A percentile compares a stretch with the other conserved stretches of the same genome.
phyloP scores from a whole-genome alignment of 2,329 filamentous ascomycete genomes.

The Pestalotiopsis sp. region DNA sequence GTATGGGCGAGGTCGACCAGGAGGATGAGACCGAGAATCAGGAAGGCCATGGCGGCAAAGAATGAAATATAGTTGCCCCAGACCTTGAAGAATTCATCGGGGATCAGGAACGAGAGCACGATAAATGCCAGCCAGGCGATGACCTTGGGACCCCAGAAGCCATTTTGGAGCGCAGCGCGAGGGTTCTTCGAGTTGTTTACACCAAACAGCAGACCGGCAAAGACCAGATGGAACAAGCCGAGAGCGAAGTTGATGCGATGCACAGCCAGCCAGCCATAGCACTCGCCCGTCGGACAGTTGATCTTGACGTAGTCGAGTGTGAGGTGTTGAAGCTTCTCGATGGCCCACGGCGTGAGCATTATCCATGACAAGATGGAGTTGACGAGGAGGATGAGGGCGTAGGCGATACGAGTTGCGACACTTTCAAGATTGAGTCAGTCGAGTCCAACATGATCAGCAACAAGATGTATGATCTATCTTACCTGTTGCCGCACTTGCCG shows the following conservation, averaged over 20 bases:
- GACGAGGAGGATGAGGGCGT: constrained; percentile 89
- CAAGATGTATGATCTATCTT: constrained; percentile 26
- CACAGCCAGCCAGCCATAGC: constrained; percentile 94
- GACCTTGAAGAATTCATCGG: constrained; percentile 90
- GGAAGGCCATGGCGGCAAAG: constrained; percentile 86
- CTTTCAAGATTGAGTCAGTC: constrained; percentile 44
- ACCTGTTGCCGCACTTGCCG: constrained; percentile 97
- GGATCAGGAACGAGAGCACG: constrained; percentile 92
- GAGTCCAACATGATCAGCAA: not conserved
- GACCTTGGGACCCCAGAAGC: constrained; percentile 98
- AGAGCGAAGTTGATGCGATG: constrained; percentile 98
- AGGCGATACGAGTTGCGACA: constrained; percentile 95
- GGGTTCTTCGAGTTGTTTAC: constrained; percentile 86
- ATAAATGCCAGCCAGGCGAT: constrained; percentile 86
- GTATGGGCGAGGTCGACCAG: constrained; percentile 94
- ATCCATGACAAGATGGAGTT: constrained; percentile 99
- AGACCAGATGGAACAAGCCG: constrained; percentile 87
- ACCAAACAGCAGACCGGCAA: constrained; percentile 83
- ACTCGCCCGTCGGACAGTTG: constrained; percentile 85
- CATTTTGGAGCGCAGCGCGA: constrained; percentile 89
- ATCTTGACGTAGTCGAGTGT: constrained; percentile 97
- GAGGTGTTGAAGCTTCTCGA: constrained; percentile 90
- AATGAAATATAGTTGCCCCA: constrained; percentile 96
- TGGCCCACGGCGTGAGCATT: constrained; percentile 98
- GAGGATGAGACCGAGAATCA: constrained; percentile 88